These are phyloP conservation scores for Termitomyces eurrhizus DNA, from an alignment of 768 basidiomycete species.

Conservation along the genomic window DNA sequence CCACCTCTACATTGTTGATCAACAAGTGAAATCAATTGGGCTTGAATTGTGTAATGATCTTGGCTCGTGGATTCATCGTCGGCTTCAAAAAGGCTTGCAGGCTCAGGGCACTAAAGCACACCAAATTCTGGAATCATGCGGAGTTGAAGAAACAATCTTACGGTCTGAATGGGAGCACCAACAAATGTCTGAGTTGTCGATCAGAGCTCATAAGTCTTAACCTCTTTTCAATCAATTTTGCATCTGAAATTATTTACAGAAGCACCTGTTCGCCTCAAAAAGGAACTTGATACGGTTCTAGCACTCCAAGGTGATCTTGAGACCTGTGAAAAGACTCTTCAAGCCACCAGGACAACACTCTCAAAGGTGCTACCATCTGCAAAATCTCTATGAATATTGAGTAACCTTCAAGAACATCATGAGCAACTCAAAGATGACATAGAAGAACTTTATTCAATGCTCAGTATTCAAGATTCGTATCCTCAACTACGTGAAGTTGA, in stretches of 20 bases:
- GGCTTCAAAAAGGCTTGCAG: background rate
- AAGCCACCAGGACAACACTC: too few species aligned
- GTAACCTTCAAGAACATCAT: background rate
- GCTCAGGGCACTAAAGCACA: background rate
- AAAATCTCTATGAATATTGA: background rate
- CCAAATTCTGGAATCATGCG: background rate
- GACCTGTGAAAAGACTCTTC: background rate
- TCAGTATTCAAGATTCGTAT: background rate
- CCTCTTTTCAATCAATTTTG: background rate
- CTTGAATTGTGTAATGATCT: background rate
- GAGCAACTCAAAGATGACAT: background rate
- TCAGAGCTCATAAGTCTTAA: background rate
- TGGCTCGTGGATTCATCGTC: background rate
- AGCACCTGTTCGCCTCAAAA: conserved; percentile 14
- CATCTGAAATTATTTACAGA: conserved; percentile 7
- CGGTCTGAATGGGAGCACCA: background rate
- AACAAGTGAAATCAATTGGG: background rate
- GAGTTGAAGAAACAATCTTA: background rate
- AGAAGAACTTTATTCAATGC: background rate
- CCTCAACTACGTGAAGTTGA: background rate
- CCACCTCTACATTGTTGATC: background rate
- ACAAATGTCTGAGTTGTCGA: background rate
- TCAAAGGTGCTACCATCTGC: background rate
- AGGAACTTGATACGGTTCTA: background rate
- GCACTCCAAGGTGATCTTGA: background rate